Conservation (phyloP, 2,329 filamentous ascomycete genomes). For the Fusarium brachygibbosum region DNA sequence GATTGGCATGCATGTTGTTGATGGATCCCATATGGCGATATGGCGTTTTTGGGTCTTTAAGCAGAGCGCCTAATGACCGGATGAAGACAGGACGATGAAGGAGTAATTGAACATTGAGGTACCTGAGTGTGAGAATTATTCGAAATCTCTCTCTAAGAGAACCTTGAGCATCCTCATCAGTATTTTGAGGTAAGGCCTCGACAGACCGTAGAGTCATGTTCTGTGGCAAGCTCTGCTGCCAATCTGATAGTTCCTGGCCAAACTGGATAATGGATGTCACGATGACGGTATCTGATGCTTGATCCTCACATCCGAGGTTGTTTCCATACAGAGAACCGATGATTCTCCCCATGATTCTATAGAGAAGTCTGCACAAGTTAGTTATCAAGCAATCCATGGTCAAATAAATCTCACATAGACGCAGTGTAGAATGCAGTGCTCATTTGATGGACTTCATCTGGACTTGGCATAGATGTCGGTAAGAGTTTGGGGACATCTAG, state of each 20-base stretch:
- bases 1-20: conserved; percentile 24
- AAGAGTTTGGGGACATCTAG: conserved; percentile 17
- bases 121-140: neutral
- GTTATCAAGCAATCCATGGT: accelerated
- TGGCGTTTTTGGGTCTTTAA: neutral
- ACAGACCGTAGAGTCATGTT: neutral
- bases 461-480: neutral
- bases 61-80: neutral
- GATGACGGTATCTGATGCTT: conserved; percentile 10
- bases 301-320: conserved; percentile 30
- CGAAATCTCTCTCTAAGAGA: neutral
- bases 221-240: conserved; percentile 10
- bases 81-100: conserved; percentile 13
- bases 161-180: neutral
- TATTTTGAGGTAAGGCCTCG: neutral
- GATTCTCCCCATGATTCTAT: conserved; percentile 25
- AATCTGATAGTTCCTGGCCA: conserved; percentile 34
- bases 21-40: neutral
- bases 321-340: conserved; percentile 28
- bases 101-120: conserved; percentile 10
- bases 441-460: neutral
- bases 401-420: neutral
- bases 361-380: conserved; percentile 9
- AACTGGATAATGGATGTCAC: conserved; percentile 24
- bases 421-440: conserved; percentile 37